Percentiles rank a stretch among this genome's conserved stretches.
phyloP scores from a whole-genome alignment of 2,329 filamentous ascomycete genomes.

The Salinomyces thailandicus region DNA sequence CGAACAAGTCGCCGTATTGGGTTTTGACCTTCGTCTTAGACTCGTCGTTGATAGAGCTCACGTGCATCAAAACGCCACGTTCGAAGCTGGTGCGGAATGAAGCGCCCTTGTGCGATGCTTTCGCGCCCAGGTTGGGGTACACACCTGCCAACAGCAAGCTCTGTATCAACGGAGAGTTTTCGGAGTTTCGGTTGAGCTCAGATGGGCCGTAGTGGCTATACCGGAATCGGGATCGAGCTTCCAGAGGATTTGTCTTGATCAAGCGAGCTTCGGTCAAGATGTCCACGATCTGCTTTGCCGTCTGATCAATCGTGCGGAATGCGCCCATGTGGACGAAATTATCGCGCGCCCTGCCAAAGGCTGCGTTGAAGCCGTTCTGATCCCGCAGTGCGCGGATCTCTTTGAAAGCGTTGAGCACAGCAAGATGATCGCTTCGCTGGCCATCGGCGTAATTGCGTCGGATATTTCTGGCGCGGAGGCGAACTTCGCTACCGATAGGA shows the following conservation, averaged over 20 bases:
- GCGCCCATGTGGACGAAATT: conserved; percentile 28
- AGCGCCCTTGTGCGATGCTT: conserved; percentile 8
- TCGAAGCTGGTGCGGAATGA: conserved; percentile 20
- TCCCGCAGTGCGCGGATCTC: conserved; percentile 27
- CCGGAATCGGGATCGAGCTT: background rate
- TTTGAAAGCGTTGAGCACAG: conserved; percentile 34
- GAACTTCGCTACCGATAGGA: conserved; percentile 14
- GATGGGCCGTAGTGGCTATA: conserved; percentile 16
- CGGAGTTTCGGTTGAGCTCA: conserved; percentile 36
- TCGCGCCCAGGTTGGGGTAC: conserved; percentile 36
- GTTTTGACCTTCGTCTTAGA: conserved; percentile 7
- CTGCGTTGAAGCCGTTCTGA: conserved; percentile 21
- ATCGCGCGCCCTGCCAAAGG: conserved; percentile 22
- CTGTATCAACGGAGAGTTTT: conserved; percentile 35
- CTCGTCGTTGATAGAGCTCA: conserved; percentile 17
- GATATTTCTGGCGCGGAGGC: conserved; percentile 15
- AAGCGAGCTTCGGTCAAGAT: conserved; percentile 28
- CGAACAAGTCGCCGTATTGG: conserved; percentile 10
- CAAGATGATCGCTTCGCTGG: conserved; percentile 38
- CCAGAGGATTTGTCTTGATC: conserved; percentile 11
- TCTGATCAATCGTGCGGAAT: conserved; percentile 28
- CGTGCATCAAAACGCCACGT: conserved; percentile 20
- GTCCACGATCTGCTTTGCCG: conserved; percentile 29
- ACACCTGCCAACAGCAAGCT: conserved; percentile 36
- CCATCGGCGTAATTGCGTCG: conserved; percentile 26